Percentiles rank a stretch among this genome's conserved stretches.
These are phyloP conservation scores for Coemansia sp. DNA, from an alignment of 192 early-diverging fungal species.

Conservation along the genomic window DNA sequence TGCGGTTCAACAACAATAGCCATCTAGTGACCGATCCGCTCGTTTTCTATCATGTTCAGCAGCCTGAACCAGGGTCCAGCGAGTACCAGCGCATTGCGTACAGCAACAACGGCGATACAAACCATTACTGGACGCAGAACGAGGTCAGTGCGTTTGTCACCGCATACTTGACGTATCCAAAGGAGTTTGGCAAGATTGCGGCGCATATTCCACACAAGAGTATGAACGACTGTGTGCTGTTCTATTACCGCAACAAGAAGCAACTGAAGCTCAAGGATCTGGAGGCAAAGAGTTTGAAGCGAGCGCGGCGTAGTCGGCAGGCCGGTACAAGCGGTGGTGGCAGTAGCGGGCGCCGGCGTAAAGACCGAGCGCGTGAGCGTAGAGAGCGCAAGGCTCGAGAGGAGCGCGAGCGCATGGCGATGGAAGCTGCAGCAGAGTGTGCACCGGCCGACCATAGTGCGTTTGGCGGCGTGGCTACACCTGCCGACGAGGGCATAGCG, in stretches of 20 bases:
- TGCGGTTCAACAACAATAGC: constrained; percentile 61
- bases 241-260: constrained; percentile 79
- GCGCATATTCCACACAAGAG: constrained; percentile 62
- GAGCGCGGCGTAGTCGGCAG: constrained; percentile 49
- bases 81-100: constrained; percentile 28
- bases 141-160: constrained; percentile 66
- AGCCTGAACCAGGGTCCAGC: constrained; percentile 18
- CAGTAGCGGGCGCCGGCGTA: constrained; percentile 38
- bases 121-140: constrained; percentile 62
- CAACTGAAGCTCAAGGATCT: constrained; percentile 67
- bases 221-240: constrained; percentile 67
- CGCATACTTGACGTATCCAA: constrained; percentile 64
- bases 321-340: constrained; percentile 12
- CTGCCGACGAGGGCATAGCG: background rate
- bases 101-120: constrained; percentile 54
- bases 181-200: constrained; percentile 74
- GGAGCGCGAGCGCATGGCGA: constrained; percentile 32
- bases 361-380: constrained; percentile 45
- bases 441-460: constrained; percentile 7
- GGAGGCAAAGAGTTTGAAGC: constrained; percentile 41
- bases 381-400: constrained; percentile 31
- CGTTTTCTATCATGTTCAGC: constrained; percentile 58
- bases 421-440: constrained; percentile 32
- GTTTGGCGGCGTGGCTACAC: background rate
- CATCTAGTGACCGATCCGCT: constrained; percentile 59